Base-by-base conservation (phyloP, 2,329 filamentous ascomycete species). In the Xylaria sp. region DNA sequence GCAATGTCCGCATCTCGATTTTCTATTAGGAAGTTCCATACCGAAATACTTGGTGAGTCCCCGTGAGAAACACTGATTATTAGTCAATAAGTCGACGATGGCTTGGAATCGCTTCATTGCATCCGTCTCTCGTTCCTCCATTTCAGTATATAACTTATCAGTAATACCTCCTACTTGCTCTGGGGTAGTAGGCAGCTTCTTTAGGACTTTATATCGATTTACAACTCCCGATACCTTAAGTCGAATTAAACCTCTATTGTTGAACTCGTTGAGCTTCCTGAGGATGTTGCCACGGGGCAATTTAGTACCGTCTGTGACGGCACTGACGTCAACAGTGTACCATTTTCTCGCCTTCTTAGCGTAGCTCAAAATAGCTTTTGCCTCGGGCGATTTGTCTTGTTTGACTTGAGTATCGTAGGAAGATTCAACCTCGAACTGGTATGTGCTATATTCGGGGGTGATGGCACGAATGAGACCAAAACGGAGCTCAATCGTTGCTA, bases 401-500 rank as follows among this genome's bases (percentile, higher is more conserved):
- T 77, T 69, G 0, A 83, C 66, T 0, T 73, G 66, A 1, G 71
- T 67, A 10, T 75, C 69, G 63, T 85, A 84, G 1, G 60, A 73
- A 0, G 70, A 53, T 2, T 70, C 79, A 13, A 79, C 77, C 54
- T 81, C 81, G 71, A 84, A 91, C 37, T 81, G 82, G 75, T 90
- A 90, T 1, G 82, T 79, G 8, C 82, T 84, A 68, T 90, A 91
- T 48, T 88, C 85, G 0, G 84, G 87, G 0, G 84, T 90, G 21
- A 83, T 85, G 18, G 84, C 87, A 25, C 88, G 83, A 35, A 91
- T 81, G 0, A 90, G 79, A 0, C 81, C 80, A 68, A 88, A 89
- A 2, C 84, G 84, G 4, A 91, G 80, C 73, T 91, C 89, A 1
- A 91, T 79, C n/a, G 86, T 84, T 0, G 88, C 87, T 60, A 89